Evolutionary conservation across 331 rosid genomes (phyloP), one percentile per base, ranked within the genome.

Genomic region (Malus hybrid): DNA sequence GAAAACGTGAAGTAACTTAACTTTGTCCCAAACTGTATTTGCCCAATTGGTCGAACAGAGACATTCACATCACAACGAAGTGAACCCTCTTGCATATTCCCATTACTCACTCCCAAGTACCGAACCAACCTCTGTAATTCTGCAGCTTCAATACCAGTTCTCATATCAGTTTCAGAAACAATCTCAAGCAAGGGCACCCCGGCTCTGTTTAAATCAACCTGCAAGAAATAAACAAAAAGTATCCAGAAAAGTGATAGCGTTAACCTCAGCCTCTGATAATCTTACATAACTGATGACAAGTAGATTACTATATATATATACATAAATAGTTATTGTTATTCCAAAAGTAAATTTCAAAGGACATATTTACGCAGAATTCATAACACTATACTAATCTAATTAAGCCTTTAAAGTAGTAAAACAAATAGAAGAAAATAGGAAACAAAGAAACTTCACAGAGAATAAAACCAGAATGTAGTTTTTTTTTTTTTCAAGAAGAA

Each of bases 101-200:
- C 98, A 81, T 94, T 94, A 90, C 97, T 81, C 76, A 94, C 93
- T 78, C 93, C 96, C 86, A 94, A 85, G 86, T 94, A 94, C 79
- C 93, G 77, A 79, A 91, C 97, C 84, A 94, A 75, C 80, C 96
- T 88, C 88, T 94, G 98, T 59, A 94, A 3, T 76, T 94, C 98
- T 62, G 98, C 91, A 76, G 98, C 98, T 84, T 94, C 98, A 77
- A 90, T 91, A 69, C 98, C 96, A 77, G 70, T 94, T 81, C 96
- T 91, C 97, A 94, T 90, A 79, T 94, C 96, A 72, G 98, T 96
- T 85, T 94, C 98, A 74, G 97, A 94, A 83, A 94, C 97, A 81
- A 94, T 91, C 87, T 94, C 97, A 75, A 91, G 97, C 89, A 94
- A 90, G 52, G 98, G 95, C 39, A 94, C 98, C 77, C 97, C 97